Conservation (phyloP, 2,329 filamentous ascomycete genomes). For the Nemania bipapillata region DNA sequence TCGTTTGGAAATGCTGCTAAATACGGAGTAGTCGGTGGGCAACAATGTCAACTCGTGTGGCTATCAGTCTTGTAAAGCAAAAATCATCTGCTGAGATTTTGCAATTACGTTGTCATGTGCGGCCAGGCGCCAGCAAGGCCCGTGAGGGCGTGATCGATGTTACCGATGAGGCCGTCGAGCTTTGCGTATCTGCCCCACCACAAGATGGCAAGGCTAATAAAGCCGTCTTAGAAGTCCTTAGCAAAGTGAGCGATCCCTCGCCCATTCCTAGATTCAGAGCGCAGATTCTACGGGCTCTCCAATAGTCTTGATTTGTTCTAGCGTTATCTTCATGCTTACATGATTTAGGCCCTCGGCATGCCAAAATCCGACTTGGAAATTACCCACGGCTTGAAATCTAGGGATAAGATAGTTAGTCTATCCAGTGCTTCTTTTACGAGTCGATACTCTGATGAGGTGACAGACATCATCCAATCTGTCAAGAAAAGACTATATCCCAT, state of each 20-base stretch:
- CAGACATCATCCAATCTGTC: constrained; percentile 42
- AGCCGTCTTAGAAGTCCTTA: constrained; percentile 71
- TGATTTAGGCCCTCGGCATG: constrained; percentile 64
- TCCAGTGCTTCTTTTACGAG: constrained; percentile 44
- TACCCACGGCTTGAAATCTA: constrained; percentile 70
- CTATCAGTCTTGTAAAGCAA: constrained; percentile 60
- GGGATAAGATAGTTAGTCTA: constrained; percentile 68
- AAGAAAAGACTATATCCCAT: constrained; percentile 41
- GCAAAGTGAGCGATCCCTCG: constrained; percentile 55
- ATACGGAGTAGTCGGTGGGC: neutral
- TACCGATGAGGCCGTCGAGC: constrained; percentile 66
- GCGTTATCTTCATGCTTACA: constrained; percentile 6
- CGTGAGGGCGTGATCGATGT: constrained; percentile 70
- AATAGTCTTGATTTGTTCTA: neutral
- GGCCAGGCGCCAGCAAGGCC: constrained; percentile 70
- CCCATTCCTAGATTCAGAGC: too few species aligned
- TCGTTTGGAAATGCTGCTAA: neutral
- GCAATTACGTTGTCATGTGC: constrained; percentile 73
- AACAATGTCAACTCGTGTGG: constrained; percentile 56
- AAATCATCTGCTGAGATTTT: constrained; percentile 59
- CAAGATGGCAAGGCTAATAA: constrained; percentile 76
- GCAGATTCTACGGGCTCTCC: neutral
- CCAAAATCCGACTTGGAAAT: constrained; percentile 73
- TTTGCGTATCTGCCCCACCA: constrained; percentile 73
- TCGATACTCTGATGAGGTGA: constrained; percentile 33